Conservation (phyloP, 1,139 yeast genomes). For the Nakaseomyces bracarensis region DNA sequence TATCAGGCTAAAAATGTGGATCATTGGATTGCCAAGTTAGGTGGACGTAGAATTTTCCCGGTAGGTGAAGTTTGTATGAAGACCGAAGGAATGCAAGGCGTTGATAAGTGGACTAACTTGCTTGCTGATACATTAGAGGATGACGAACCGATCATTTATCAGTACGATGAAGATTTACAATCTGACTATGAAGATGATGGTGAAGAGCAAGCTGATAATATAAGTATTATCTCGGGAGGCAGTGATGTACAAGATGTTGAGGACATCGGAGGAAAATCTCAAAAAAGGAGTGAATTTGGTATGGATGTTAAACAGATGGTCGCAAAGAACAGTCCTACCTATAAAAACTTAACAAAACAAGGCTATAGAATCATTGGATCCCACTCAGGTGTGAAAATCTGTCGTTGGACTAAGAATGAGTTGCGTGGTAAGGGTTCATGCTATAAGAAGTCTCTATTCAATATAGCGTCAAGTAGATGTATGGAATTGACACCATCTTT, state of each 20-base stretch:
- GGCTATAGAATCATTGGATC: slow-evolving; percentile 91
- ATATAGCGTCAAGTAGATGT: slow-evolving; percentile 81
- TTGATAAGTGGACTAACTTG: slow-evolving; percentile 59
- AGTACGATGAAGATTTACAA: slow-evolving; percentile 42
- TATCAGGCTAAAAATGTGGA: slow-evolving; percentile 77
- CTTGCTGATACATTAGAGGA: slow-evolving; percentile 55
- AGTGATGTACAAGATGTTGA: slow-evolving; percentile 48
- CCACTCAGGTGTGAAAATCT: slow-evolving; percentile 90
- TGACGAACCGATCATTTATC: slow-evolving; percentile 53
- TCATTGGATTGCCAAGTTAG: slow-evolving; percentile 68
- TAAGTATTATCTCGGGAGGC: slow-evolving; percentile 12
- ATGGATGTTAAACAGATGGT: slow-evolving; percentile 71
- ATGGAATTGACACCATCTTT: slow-evolving; percentile 94
- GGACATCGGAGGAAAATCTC: slow-evolving; percentile 58
- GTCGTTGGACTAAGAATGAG: slow-evolving; percentile 95
- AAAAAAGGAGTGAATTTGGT: slow-evolving; percentile 14
- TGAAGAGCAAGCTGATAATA: slow-evolving; percentile 29
- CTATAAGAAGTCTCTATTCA: slow-evolving; percentile 86
- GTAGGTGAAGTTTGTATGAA: slow-evolving; percentile 81
- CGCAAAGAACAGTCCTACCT: slow-evolving; percentile 83
- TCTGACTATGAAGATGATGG: slow-evolving; percentile 38
- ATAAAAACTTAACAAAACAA: slow-evolving; percentile 78
- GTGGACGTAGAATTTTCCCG: slow-evolving; percentile 78
- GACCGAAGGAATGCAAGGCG: slow-evolving; percentile 51
- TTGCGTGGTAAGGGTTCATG: slow-evolving; percentile 91